These are phyloP conservation scores for Penicillium desertorum DNA, from an alignment of 495 filamentous ascomycete species.

Conservation along the genomic window DNA sequence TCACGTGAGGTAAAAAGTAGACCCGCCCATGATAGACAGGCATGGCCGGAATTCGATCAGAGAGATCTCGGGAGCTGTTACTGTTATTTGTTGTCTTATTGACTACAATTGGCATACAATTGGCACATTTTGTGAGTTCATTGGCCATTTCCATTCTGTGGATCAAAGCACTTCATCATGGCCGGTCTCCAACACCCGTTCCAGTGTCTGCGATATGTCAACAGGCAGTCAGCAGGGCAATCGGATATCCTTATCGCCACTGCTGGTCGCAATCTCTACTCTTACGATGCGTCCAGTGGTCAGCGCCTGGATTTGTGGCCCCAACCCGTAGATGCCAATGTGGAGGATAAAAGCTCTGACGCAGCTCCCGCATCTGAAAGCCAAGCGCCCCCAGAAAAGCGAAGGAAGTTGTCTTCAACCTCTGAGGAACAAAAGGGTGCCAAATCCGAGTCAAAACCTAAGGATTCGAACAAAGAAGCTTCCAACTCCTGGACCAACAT, in stretches of 20 bases:
- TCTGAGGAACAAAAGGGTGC: constrained; percentile 24
- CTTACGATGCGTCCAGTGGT: constrained; percentile 45
- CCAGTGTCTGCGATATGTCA: constrained; percentile 51
- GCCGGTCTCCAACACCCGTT: constrained; percentile 51
- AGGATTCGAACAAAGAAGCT: constrained; percentile 7
- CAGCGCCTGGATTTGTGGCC: constrained; percentile 52
- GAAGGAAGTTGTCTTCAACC: constrained; percentile 44
- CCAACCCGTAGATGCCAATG: constrained; percentile 32
- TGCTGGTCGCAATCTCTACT: constrained; percentile 54
- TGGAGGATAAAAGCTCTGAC: constrained; percentile 17
- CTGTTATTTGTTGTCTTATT: not conserved
- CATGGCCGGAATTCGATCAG: constrained; percentile 17
- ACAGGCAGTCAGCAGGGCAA: constrained; percentile 26
- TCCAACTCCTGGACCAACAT: constrained; percentile 46
- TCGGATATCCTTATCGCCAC: constrained; percentile 54
- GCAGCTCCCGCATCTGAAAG: constrained; percentile 28
- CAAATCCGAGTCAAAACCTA: constrained; percentile 17
- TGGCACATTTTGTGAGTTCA: not conserved
- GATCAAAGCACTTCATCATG: constrained; percentile 25
- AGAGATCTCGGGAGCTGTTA: constrained; percentile 2
- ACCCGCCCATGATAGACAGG: constrained; percentile 10
- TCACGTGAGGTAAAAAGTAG: constrained; percentile 32
- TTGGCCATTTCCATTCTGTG: not conserved
- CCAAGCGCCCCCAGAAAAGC: constrained; percentile 52
- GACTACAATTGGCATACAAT: not conserved